These are phyloP conservation scores for Cercospora zeae-maydis DNA, from an alignment of 2,329 filamentous ascomycete genomes.

Conservation along the genomic window DNA sequence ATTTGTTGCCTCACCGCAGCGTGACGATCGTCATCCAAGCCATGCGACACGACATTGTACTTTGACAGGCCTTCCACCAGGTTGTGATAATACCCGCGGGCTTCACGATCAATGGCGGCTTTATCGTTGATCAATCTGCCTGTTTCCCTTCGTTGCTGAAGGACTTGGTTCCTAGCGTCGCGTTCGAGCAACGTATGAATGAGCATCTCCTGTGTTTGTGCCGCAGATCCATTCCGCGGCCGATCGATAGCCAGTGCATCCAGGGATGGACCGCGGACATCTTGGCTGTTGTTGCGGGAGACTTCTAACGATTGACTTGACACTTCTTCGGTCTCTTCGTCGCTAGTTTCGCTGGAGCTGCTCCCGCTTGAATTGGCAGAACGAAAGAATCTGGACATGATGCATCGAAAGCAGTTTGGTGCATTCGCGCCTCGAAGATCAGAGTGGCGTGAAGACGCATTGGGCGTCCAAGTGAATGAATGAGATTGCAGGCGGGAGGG, in stretches of 20 bases:
- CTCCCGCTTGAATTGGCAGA: conserved; percentile 19
- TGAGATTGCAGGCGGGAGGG: background rate
- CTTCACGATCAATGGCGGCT: conserved; percentile 39
- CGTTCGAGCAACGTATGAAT: conserved; percentile 48
- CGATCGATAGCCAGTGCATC: conserved; percentile 13
- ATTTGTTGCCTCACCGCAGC: conserved; percentile 36
- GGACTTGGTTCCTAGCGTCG: conserved; percentile 40
- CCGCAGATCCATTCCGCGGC: conserved; percentile 5
- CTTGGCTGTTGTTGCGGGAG: conserved; percentile 10
- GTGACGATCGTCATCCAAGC: conserved; percentile 38
- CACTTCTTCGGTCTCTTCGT: conserved; percentile 18
- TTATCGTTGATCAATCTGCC: conserved; percentile 24
- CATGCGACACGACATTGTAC: conserved; percentile 37
- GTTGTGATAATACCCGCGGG: conserved; percentile 39
- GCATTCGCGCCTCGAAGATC: background rate
- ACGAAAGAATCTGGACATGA: conserved; percentile 18
- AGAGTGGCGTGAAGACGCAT: conserved; percentile 1
- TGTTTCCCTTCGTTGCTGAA: conserved; percentile 29
- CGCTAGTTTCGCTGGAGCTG: conserved; percentile 19
- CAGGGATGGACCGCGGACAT: conserved; percentile 1
- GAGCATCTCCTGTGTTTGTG: conserved; percentile 35
- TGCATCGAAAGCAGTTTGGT: background rate
- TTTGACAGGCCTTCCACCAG: conserved; percentile 39
- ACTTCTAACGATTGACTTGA: conserved; percentile 9
- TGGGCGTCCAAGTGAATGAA: background rate